A percentile compares a stretch with the other conserved stretches of the same genome.
These are phyloP conservation scores for Penicillium olsonii DNA, from an alignment of 2,329 filamentous ascomycete species.

Conservation along the genomic window DNA sequence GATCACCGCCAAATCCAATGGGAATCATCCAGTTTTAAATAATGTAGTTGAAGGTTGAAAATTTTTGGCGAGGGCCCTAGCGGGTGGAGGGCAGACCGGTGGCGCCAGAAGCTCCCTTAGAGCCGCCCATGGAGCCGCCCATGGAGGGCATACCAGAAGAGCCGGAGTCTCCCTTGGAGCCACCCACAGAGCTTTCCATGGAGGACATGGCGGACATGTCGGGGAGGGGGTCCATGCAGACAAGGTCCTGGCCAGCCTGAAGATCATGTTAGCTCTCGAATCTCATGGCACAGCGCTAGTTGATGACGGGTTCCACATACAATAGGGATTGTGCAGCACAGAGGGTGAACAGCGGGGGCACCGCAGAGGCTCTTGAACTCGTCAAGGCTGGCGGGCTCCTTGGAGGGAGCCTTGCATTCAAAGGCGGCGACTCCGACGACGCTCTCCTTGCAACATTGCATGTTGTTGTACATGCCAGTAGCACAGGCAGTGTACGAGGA, in stretches of 20 bases:
- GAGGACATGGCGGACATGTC: background rate
- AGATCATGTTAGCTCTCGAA: background rate
- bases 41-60: too few relatives aligned
- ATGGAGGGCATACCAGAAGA: background rate
- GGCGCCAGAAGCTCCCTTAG: background rate
- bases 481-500: background rate
- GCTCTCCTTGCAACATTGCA: background rate
- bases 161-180: background rate
- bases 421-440: background rate
- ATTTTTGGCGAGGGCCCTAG: background rate
- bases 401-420: background rate
- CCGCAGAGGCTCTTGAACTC: slow-evolving; percentile 2
- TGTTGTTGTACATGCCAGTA: background rate
- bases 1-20: too few relatives aligned
- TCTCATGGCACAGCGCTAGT: background rate
- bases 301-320: background rate
- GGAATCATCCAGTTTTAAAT: too few relatives aligned
- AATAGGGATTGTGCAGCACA: background rate
- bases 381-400: background rate
- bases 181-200: background rate
- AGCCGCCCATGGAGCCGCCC: background rate
- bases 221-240: slow-evolving; percentile 1
- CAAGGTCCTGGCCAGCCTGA: background rate
- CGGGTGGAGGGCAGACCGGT: background rate
- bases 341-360: background rate